Base-by-base conservation (phyloP, 2,329 filamentous ascomycete species). In the Aspergillus phoenicis region DNA sequence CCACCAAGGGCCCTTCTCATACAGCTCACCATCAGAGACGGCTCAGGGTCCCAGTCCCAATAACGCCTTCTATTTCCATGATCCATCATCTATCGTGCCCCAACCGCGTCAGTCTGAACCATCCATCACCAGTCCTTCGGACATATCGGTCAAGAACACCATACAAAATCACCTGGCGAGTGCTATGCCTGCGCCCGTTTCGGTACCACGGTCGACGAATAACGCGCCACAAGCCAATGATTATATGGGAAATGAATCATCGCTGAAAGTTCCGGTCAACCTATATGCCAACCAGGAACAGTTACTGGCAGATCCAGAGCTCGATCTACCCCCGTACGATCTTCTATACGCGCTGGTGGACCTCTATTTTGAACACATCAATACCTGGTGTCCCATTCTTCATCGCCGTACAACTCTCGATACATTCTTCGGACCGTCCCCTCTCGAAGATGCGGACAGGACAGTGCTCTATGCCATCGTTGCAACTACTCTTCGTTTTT, bases 391-490 rank as follows among this genome's bases (percentile, higher is more conserved):
- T 72, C 93, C 93, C 0, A 95, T 97, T 24, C 81, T 97, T n/a
- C 91, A 97, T 75, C 87, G 91, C 22, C 88, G 91, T 70, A 88
- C 89, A 4, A 96, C 92, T 0, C 77, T 97, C 8, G 91, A 96
- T 68, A 87, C 88, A 0, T 82, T 97, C 0, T 97, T 97, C 67
- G 91, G 91, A 0, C 86, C 89, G 1, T 86, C 88, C 0, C 85
- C 88, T 1, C 80, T 95, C 2, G 90, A 93, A 39, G 91, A 96
- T 75, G 88, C 89, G 1, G 93, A 97, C 71, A 85, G 89, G 45
- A 89, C 96, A 58, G 81, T 97, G 13, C 81, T 97, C 5, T 91
- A 96, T 75, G 90, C 93, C 5, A 96, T 97, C 58, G 91, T 97
- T 4, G 92, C 92, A 1, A 95, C 92, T 0, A 93, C 92, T 0